Percentiles rank a stretch among this genome's conserved stretches.
Conservation (phyloP, 2,329 filamentous ascomycete genomes). For the Ophiocordyceps camponoti-floridani region DNA sequence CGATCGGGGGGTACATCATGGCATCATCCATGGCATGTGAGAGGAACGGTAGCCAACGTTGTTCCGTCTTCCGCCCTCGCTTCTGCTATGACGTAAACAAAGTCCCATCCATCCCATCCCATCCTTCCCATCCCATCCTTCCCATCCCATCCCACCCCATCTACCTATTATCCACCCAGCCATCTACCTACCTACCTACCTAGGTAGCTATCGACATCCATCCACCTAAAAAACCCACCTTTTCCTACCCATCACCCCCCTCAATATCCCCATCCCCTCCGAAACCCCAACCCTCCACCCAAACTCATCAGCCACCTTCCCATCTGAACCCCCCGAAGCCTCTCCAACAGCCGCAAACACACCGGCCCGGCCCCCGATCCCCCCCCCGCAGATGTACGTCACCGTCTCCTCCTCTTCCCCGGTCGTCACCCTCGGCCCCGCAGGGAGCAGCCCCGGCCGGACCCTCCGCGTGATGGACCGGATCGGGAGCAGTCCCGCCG, state of each 20-base stretch:
- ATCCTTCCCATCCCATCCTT: too few species aligned
- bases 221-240: too few species aligned
- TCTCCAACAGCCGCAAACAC: constrained; percentile 53
- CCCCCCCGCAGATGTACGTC: constrained; percentile 32
- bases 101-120: too few species aligned
- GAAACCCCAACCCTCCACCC: constrained; percentile 45
- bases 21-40: too few species aligned
- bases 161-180: too few species aligned
- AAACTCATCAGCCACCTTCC: constrained; percentile 59
- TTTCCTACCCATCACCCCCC: constrained; percentile 1
- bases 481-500: constrained; percentile 80
- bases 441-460: constrained; percentile 7
- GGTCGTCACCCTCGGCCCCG: constrained; percentile 20
- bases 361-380: constrained; percentile 56
- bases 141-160: too few species aligned
- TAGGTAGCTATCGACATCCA: too few species aligned
- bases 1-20: too few species aligned
- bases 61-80: too few species aligned
- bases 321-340: constrained; percentile 71
- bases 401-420: constrained; percentile 26
- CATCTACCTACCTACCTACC: too few species aligned
- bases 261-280: constrained; percentile 24
- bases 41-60: too few species aligned
- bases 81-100: too few species aligned
- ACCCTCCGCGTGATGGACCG: constrained; percentile 62